These are phyloP conservation scores for Vanderwaltozyma verrucispora DNA, from an alignment of 805 yeast species.

Conservation along the genomic window DNA sequence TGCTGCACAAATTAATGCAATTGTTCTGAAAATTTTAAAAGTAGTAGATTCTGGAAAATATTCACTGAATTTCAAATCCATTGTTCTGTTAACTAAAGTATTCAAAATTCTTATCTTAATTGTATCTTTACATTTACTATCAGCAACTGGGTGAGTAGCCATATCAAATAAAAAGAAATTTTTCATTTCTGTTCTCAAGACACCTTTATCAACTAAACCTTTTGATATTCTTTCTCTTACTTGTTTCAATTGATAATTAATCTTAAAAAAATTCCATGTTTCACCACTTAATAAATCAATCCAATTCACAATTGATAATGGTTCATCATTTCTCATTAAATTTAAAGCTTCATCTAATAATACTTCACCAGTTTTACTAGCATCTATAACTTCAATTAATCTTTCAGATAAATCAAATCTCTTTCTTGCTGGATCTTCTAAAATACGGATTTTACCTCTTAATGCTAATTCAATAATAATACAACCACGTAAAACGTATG, in stretches of 20 bases:
- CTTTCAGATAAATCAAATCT: slow-evolving; percentile 84
- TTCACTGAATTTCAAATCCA: slow-evolving; percentile 44
- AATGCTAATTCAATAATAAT: slow-evolving; percentile 86
- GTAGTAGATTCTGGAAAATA: slow-evolving; percentile 63
- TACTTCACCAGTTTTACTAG: slow-evolving; percentile 87
- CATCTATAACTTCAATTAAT: slow-evolving; percentile 76
- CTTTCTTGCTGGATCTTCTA: slow-evolving; percentile 86
- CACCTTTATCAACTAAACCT: slow-evolving; percentile 95
- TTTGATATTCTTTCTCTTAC: slow-evolving; percentile 94
- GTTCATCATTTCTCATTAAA: slow-evolving; percentile 77
- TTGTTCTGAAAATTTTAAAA: slow-evolving; percentile 63
- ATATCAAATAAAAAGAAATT: slow-evolving; percentile 91
- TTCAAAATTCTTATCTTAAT: slow-evolving; percentile 63
- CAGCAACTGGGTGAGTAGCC: slow-evolving; percentile 97
- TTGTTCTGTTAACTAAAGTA: slow-evolving; percentile 61
- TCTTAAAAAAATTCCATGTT: slow-evolving; percentile 94
- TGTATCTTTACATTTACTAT: slow-evolving; percentile 72
- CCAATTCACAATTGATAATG: slow-evolving; percentile 79
- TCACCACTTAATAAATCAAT: slow-evolving; percentile 89
- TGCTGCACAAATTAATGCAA: slow-evolving; percentile 77
- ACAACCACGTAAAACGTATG: slow-evolving; percentile 93
- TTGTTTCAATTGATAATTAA: slow-evolving; percentile 90
- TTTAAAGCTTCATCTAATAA: slow-evolving; percentile 87
- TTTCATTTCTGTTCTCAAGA: slow-evolving; percentile 89
- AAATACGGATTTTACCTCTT: slow-evolving; percentile 78